These are phyloP conservation scores for Penicillium janthinellum DNA, from an alignment of 2,329 filamentous ascomycete species.

Conservation along the genomic window DNA sequence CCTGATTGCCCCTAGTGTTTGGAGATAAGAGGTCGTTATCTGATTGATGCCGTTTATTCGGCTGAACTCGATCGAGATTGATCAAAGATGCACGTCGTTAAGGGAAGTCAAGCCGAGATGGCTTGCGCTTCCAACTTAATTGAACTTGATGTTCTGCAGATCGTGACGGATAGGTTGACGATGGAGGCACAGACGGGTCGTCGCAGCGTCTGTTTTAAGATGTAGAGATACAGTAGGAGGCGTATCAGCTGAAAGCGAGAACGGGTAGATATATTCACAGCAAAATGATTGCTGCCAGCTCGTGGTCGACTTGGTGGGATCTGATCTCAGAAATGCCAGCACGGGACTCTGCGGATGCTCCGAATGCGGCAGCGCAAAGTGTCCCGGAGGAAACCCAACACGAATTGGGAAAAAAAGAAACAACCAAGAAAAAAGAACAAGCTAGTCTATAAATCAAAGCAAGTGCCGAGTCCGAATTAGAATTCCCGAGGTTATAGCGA, in stretches of 20 bases:
- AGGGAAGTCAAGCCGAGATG: background rate
- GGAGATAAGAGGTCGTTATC: background rate
- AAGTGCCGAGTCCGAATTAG: background rate
- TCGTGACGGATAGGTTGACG: conserved; percentile 10
- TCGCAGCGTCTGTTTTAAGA: conserved; percentile 14
- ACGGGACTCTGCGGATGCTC: conserved; percentile 24
- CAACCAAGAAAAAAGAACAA: conserved; percentile 6
- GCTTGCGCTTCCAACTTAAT: background rate
- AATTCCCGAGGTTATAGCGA: background rate
- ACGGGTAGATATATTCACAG: background rate
- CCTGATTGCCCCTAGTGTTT: background rate
- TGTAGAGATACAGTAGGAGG: background rate
- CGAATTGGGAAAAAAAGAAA: background rate
- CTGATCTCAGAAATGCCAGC: conserved; percentile 12
- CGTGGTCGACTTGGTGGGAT: conserved; percentile 12
- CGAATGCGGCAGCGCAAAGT: conserved; percentile 25
- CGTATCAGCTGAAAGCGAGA: background rate
- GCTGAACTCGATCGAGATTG: background rate
- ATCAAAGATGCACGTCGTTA: background rate
- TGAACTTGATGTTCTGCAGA: conserved; percentile 14
- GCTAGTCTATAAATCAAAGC: conserved; percentile 5
- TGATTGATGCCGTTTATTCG: background rate
- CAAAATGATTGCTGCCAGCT: background rate
- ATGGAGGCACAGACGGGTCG: conserved; percentile 5
- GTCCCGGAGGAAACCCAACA: conserved; percentile 11